Evolutionary conservation across 2,329 filamentous ascomycete species (phyloP).

Genomic region (Neofusicoccum kwambonambiense): DNA sequence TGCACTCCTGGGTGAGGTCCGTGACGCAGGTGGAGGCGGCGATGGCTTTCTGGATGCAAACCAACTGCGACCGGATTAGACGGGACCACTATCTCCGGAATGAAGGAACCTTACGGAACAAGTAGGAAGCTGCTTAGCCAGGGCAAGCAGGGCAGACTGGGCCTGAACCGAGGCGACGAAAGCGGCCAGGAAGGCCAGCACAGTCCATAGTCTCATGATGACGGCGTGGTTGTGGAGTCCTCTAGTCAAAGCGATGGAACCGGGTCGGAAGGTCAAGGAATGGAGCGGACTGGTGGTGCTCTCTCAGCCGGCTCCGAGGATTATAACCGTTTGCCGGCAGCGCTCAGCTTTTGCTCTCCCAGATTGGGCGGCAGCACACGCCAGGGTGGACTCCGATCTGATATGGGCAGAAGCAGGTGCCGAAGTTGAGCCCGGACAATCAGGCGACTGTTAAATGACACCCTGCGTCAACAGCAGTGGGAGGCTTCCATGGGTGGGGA

Average conservation of each 20-base stretch:
- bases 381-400: neutral
- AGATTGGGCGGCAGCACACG: neutral
- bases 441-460: neutral
- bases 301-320: neutral
- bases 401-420: neutral
- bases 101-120: constrained; percentile 8
- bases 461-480: neutral
- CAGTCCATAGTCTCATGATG: constrained; percentile 17
- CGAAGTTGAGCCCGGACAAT: neutral
- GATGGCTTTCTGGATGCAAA: constrained; percentile 26
- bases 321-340: neutral
- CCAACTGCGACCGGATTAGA: constrained; percentile 20
- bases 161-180: constrained; percentile 2
- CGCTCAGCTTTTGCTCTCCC: too few relatives aligned
- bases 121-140: constrained; percentile 3
- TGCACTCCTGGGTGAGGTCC: constrained; percentile 38
- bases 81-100: neutral
- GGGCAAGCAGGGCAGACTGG: neutral
- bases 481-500: constrained; percentile 4
- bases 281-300: neutral
- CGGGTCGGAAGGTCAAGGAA: neutral
- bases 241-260: neutral
- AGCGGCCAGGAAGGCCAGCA: constrained; percentile 13
- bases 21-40: constrained; percentile 37
- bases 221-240: neutral